These are phyloP conservation scores for Acer campestre DNA, from an alignment of 345 rosid species.

Conservation along the genomic window DNA sequence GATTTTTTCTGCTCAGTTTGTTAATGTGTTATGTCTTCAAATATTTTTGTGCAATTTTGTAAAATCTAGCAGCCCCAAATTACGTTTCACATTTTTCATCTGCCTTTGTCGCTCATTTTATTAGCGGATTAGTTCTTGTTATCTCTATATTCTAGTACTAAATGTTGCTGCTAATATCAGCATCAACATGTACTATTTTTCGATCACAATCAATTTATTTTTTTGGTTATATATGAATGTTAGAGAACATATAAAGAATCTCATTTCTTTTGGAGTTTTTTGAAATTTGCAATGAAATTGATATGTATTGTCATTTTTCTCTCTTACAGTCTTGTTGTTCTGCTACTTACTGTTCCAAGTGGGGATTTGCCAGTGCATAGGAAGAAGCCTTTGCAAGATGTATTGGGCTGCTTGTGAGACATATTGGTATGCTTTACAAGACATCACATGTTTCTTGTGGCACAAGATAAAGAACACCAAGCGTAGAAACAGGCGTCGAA, in stretches of 20 bases:
- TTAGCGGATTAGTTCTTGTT: neutral
- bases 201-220: neutral
- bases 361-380: conserved; percentile 74
- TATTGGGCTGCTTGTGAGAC: conserved; percentile 63
- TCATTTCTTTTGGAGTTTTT: too few species aligned
- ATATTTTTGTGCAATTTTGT: neutral
- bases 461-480: conserved; percentile 45
- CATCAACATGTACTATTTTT: neutral
- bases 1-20: neutral
- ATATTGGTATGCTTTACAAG: conserved; percentile 55
- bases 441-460: conserved; percentile 51
- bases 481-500: conserved; percentile 35
- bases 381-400: conserved; percentile 70
- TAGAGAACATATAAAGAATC: neutral
- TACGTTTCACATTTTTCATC: neutral
- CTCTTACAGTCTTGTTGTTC: conserved; percentile 60
- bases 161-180: neutral
- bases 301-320: neutral
- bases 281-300: neutral
- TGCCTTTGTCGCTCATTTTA: neutral
- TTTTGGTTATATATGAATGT: neutral
- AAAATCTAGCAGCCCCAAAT: neutral
- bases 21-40: neutral
- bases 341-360: conserved; percentile 64
- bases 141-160: neutral